Evolutionary conservation across 441 rosid species (phyloP), one percentile per base, ranked within the genome.

Genomic region (Iberis amara): DNA sequence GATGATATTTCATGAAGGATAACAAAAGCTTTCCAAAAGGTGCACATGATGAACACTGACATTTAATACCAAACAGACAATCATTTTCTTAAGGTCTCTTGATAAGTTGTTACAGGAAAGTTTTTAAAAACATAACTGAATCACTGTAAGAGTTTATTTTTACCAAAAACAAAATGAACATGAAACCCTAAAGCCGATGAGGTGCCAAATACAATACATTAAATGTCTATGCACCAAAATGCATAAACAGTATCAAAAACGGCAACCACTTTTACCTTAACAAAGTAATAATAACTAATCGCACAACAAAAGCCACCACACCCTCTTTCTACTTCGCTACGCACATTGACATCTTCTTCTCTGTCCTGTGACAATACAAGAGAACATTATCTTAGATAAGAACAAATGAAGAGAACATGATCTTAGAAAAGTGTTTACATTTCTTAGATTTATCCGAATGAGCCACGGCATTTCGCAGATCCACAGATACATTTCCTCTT

Each of bases 401-500:
- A 28, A 4, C 32, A 28, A 28, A 1, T 28, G 8, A 28, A 28
- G 21, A 18, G 21, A 28, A 7, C 32, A 28, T 28, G 8, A 28
- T 28, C 2, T 3, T 11, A 37, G 45, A 43, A 45, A 11, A 2
- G 36, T 40, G 23, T 8, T 56, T 56, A 55, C 68, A 35, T 42
- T 12, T 56, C 5, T 39, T 43, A 61, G 30, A 38, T 18, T 33
- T 38, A 67, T 53, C 63, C 59, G 21, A 82, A 85, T 55, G 63
- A 68, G 27, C 83, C 88, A 36, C 71, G 71, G 52, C 90, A 85
- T n/a, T 48, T 71, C 15, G 59, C 52, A 3, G 82, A 77, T 61
- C 84, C 81, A 47, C 90, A 85, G 11, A 75, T 61, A 57, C 94
- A 85, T 70, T 49, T 75, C 68, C 63, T 74, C 59, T 64, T 80